A percentile compares a stretch with the other conserved stretches of the same genome.
These are phyloP conservation scores for Termitomyces sp. DNA, from an alignment of 768 basidiomycete genomes.

Conservation along the genomic window DNA sequence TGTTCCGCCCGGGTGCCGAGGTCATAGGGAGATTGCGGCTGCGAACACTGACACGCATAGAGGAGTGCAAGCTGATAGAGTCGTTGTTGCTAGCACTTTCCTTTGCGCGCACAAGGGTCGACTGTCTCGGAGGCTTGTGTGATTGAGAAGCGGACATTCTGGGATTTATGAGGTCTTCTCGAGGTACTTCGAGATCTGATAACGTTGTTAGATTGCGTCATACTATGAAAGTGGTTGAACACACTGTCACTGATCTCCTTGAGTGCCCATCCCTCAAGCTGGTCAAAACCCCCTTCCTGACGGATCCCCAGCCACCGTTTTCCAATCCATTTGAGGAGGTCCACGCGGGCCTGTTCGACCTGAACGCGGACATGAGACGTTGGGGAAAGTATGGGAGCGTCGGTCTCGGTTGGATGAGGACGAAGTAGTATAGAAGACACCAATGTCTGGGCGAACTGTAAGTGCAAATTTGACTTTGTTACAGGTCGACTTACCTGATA, in stretches of 20 bases:
- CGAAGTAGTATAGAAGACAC: constrained; percentile 71
- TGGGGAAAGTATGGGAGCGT: constrained; percentile 56
- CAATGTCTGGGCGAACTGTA: constrained; percentile 43
- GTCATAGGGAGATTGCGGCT: constrained; percentile 23
- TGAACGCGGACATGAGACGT: constrained; percentile 68
- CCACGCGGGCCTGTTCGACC: constrained; percentile 68
- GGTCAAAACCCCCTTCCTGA: constrained; percentile 75
- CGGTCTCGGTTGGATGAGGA: constrained; percentile 53
- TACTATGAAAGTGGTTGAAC: constrained; percentile 21
- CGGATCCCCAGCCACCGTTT: constrained; percentile 74
- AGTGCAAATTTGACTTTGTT: not conserved
- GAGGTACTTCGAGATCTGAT: constrained; percentile 73
- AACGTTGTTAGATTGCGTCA: not conserved
- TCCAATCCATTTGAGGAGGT: constrained; percentile 68
- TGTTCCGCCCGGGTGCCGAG: constrained; percentile 4
- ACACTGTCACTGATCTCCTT: constrained; percentile 83
- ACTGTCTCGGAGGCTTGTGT: constrained; percentile 15
- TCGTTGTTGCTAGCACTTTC: constrained; percentile 39
- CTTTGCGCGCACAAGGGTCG: constrained; percentile 13
- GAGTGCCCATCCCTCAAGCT: constrained; percentile 72
- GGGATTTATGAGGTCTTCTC: constrained; percentile 65
- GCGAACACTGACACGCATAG: constrained; percentile 39
- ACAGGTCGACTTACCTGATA: constrained; percentile 59
- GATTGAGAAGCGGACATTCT: constrained; percentile 16
- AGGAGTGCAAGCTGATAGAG: constrained; percentile 33